These are phyloP conservation scores for Penicillium roqueforti DNA, from an alignment of 495 filamentous ascomycete species.

Conservation along the genomic window DNA sequence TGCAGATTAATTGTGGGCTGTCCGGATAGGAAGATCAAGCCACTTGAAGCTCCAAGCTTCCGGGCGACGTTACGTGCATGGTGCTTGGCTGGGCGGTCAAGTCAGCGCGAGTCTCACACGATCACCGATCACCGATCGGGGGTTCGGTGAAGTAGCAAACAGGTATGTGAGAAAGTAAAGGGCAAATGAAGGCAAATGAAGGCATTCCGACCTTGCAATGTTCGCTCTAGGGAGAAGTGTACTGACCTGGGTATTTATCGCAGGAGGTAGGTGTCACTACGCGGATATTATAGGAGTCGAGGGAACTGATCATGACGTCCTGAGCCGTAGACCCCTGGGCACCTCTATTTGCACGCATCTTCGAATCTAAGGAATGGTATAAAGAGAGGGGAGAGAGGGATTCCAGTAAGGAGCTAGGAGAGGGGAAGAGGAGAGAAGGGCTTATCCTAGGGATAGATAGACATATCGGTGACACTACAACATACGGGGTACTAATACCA, in stretches of 20 bases:
- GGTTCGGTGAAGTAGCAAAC: not conserved
- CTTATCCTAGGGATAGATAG: slow-evolving; percentile 21
- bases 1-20: slow-evolving; percentile 66
- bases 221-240: not conserved
- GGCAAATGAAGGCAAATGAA: not conserved
- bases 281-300: slow-evolving; percentile 33
- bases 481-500: not conserved
- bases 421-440: slow-evolving; percentile 16
- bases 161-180: slow-evolving; percentile 3
- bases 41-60: slow-evolving; percentile 56
- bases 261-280: slow-evolving; percentile 28
- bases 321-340: slow-evolving; percentile 6
- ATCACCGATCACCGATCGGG: slow-evolving; percentile 14
- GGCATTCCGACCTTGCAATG: slow-evolving; percentile 9
- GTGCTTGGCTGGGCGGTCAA: slow-evolving; percentile 58
- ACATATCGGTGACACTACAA: slow-evolving; percentile 9
- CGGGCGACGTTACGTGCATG: slow-evolving; percentile 71
- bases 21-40: slow-evolving; percentile 81
- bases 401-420: slow-evolving; percentile 24
- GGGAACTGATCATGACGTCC: slow-evolving; percentile 25
- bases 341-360: slow-evolving; percentile 16
- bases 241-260: slow-evolving; percentile 46
- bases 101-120: slow-evolving; percentile 13
- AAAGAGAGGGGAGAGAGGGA: slow-evolving; percentile 8
- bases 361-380: not conserved